Evolutionary conservation across 78 protist genomes (phyloP), one percentile per base, ranked within the genome.

Genomic region (Chrysochromulina parva): DNA sequence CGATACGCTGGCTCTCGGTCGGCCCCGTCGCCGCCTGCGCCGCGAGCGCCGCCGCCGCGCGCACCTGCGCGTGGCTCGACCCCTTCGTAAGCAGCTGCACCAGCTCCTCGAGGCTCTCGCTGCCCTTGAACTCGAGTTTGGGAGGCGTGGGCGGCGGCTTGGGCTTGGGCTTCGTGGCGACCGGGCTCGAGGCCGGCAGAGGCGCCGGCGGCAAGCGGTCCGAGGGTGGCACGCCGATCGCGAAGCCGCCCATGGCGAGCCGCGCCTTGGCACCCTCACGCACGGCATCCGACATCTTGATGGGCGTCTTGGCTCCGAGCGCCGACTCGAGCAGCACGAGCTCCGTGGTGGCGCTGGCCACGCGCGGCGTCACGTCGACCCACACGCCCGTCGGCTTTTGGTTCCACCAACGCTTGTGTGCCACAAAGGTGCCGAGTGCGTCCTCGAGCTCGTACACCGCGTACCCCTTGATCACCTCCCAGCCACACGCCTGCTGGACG

Each of bases 351-450:
- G 24, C 55, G 38, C 38, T 38, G 20, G 9, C 57, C 57, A 24
- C 57, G 57, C 82, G 82, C 82, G 82, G 82, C 82, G 82, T 74
- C 57, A 48, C 38, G 82, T 74, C 82, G 82, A 74, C 82, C 82
- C 82, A 74, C 28, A 74, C 55, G n/a, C 82, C 82, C 16, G 82
- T 17, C 57, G 3, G 57, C 55, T 9, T 38, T 11, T 11, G 14
- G 55, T 74, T 74, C 82, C 82, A 74, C 82, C 82, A 74, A 11
- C 82, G 82, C 82, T 19, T 48, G 82, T 74, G 82, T 55, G 57
- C 82, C n/a, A 38, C 16, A 24, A 74, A 74, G 4, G 13, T 48
- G 58, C 82, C 71, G 13, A 14, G 7, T 13, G 62, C 3, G 57
- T 74, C 57, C 55, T 6, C 55, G 58, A 38, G 26, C 82, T 74